Conservation (phyloP, 148 eudicot species). For the Vaccinium macrocarpon region DNA sequence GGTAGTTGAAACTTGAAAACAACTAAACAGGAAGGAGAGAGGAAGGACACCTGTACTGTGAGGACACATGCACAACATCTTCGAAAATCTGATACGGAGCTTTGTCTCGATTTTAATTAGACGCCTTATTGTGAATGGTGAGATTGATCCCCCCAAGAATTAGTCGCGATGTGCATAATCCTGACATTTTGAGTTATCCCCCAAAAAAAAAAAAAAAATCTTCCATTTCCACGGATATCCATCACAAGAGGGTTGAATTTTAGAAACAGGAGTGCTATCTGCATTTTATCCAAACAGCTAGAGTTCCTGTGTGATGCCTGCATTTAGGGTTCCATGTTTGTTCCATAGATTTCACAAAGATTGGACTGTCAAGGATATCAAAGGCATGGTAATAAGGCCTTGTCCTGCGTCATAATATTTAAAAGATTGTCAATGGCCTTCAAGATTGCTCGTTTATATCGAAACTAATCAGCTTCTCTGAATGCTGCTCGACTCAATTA, state of each 20-base stretch:
- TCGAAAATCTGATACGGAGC: not conserved
- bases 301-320: not conserved
- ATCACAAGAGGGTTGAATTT: not conserved
- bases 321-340: not conserved
- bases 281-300: not conserved
- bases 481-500: not conserved
- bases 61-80: not conserved
- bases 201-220: not conserved
- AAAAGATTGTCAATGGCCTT: not conserved
- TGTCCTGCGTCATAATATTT: not conserved
- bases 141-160: not conserved
- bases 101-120: not conserved
- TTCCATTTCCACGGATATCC: not conserved
- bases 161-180: not conserved
- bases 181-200: not conserved
- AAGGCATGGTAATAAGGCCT: not conserved
- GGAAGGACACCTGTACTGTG: not conserved
- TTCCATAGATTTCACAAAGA: not conserved
- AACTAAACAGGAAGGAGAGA: not conserved
- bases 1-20: constrained; percentile 7
- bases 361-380: not conserved
- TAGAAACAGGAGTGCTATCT: not conserved
- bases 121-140: not conserved
- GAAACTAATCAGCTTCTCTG: not conserved
- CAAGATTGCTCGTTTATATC: not conserved